Base-by-base conservation (phyloP, 169 alveolate species). In the Plasmodium sp. region DNA sequence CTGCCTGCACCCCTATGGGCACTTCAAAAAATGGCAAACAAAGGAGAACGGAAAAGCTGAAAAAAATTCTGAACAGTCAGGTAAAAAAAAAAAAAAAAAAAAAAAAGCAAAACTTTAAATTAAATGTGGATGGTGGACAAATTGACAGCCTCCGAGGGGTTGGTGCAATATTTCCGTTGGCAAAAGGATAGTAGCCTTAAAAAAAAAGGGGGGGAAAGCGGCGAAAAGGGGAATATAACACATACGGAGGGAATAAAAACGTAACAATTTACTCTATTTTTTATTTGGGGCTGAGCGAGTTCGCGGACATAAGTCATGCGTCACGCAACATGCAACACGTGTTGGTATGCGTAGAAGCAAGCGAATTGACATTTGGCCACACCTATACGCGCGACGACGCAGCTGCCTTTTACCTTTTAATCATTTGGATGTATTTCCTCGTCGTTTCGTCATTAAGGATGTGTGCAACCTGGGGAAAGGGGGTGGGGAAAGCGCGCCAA, bases 391-490 rank as follows among this genome's bases (percentile, higher is more conserved):
- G 22, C 58, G 12, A 48, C 18, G n/a, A 10, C 58, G 58, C 27
- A 51, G 22, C 62, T 51, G 43, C 18, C 43, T 27, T 51, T 58
- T 51, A 90, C 94, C 99, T 95, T 84, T 98, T 98, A 58, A 98
- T 96, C 95, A 98, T 96, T 79, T 97, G 97, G 41, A 98, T 96
- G 83, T 98, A 98, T 92, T 98, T 98, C 93, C 99, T 97, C 31
- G 98, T 96, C 31, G 98, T 97, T 84, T 98, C 99, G 95, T 98
- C 99, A 92, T 98, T 98, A 71, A 98, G 96, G 34, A 98, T 98
- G 95, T 98, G 97, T 22, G 97, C 97, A 36, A 93, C 96, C 96
- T 93, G 81, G 54, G 27, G n/a, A 84, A 62, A 27, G 14, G 54
- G 41, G 77, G 77, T n/a, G 14, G 39, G 39, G 39, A 67, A 18